Evolutionary conservation across 768 basidiomycete species (phyloP).

Genomic region (Galerina marginata): DNA sequence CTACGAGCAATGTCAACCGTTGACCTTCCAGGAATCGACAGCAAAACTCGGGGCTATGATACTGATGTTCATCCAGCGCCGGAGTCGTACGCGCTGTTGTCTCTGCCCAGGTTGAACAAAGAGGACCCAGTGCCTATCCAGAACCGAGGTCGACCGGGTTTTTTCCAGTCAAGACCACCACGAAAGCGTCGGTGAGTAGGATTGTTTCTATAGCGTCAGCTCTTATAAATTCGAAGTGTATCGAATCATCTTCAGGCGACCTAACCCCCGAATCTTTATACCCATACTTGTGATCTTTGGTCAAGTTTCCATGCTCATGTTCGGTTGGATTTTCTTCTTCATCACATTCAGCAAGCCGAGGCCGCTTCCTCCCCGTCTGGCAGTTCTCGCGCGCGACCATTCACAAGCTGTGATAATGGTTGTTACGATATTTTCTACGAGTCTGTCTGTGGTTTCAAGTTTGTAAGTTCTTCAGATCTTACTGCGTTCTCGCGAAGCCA

Average conservation of each 20-base stretch:
- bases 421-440: conserved; percentile 21
- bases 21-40: background rate
- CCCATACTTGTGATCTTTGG: conserved; percentile 4
- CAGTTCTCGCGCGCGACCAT: conserved; percentile 13
- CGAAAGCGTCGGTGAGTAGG: background rate
- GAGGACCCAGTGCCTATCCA: conserved; percentile 1
- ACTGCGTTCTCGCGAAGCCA: no score
- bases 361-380: conserved; percentile 14
- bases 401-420: conserved; percentile 24
- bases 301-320: conserved; percentile 8
- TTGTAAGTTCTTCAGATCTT: conserved; percentile 8
- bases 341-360: conserved; percentile 18
- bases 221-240: no score
- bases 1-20: background rate
- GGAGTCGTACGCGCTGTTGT: conserved; percentile 3
- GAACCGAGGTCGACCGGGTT: background rate
- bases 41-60: background rate
- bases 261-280: background rate
- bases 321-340: conserved; percentile 25
- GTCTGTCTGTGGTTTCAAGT: conserved; percentile 12
- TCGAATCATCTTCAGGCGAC: background rate
- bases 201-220: background rate
- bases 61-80: background rate
- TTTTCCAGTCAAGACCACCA: background rate
- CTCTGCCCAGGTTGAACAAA: background rate